Percentiles rank a stretch among this genome's conserved stretches.
Evolutionary conservation across 2,329 filamentous ascomycete genomes (phyloP).

Genomic region (Zymoseptoria tritici): DNA sequence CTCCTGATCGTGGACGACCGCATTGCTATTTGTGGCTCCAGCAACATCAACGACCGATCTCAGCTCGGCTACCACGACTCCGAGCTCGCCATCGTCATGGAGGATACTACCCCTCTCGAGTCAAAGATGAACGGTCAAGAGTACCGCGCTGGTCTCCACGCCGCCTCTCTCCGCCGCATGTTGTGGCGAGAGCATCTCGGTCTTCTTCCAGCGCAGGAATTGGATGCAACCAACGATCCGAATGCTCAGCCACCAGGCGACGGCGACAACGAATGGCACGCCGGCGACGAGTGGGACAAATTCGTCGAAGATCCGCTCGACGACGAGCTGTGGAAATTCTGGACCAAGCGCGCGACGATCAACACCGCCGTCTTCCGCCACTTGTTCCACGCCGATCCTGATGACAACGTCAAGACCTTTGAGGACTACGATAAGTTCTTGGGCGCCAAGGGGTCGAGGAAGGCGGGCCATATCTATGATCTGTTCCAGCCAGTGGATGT

Average conservation of each 20-base stretch:
- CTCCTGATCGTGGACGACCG: conserved; percentile 77
- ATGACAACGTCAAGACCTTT: conserved; percentile 81
- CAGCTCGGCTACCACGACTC: conserved; percentile 86
- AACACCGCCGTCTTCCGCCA: conserved; percentile 74
- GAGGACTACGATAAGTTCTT: conserved; percentile 80
- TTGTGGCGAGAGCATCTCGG: conserved; percentile 90
- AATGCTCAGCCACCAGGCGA: conserved; percentile 72
- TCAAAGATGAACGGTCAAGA: conserved; percentile 72
- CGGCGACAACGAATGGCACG: conserved; percentile 65
- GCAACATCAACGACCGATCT: conserved; percentile 82
- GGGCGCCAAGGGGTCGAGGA: conserved; percentile 51
- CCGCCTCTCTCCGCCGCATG: conserved; percentile 69
- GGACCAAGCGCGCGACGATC: conserved; percentile 59
- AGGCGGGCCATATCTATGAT: conserved; percentile 81
- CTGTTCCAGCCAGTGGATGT: conserved; percentile 65
- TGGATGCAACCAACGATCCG: conserved; percentile 57
- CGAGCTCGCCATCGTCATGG: conserved; percentile 82
- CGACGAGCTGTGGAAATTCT: conserved; percentile 54
- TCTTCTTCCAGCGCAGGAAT: conserved; percentile 63
- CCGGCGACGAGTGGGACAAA: conserved; percentile 55
- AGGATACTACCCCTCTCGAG: conserved; percentile 65
- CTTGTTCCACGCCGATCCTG: conserved; percentile 80
- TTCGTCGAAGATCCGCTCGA: conserved; percentile 55
- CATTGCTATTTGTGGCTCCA: conserved; percentile 60
- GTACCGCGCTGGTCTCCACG: conserved; percentile 73